These are phyloP conservation scores for Herpotrichia juniperi DNA, from an alignment of 2,329 filamentous ascomycete genomes.

Conservation along the genomic window DNA sequence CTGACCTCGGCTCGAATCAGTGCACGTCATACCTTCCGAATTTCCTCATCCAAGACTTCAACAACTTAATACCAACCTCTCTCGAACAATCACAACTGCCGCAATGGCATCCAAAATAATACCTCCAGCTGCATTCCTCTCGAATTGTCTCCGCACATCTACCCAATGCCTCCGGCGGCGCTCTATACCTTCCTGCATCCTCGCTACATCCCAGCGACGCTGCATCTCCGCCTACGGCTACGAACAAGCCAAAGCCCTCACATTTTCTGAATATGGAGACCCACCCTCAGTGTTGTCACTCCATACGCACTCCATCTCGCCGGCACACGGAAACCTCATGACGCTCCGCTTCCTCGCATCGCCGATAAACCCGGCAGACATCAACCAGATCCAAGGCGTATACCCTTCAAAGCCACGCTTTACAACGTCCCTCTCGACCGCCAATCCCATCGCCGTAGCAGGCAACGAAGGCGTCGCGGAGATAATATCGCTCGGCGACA, in stretches of 20 bases:
- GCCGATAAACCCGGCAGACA: constrained; percentile 95
- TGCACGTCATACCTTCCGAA: constrained; percentile 11
- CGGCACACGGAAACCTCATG: constrained; percentile 71
- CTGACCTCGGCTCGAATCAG: constrained; percentile 3
- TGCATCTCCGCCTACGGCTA: constrained; percentile 73
- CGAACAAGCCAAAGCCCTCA: constrained; percentile 82
- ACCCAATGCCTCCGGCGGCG: constrained; percentile 27
- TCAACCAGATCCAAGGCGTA: constrained; percentile 97
- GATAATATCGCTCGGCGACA: constrained; percentile 72
- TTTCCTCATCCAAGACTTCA: not conserved
- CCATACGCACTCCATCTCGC: constrained; percentile 78
- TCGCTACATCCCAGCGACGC: constrained; percentile 41
- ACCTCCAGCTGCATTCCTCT: not conserved
- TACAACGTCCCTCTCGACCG: constrained; percentile 75
- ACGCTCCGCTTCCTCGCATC: constrained; percentile 88
- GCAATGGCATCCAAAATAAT: constrained; percentile 4
- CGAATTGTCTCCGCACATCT: not conserved
- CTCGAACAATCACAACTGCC: not conserved
- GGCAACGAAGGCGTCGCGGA: constrained; percentile 96
- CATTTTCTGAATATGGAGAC: constrained; percentile 76
- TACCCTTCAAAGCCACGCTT: constrained; percentile 88
- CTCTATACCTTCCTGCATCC: constrained; percentile 8
- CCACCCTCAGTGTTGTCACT: constrained; percentile 73
- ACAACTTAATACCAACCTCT: not conserved
- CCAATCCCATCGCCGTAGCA: constrained; percentile 75